Conservation (phyloP, 768 basidiomycete species). For the Mycena rosella region DNA sequence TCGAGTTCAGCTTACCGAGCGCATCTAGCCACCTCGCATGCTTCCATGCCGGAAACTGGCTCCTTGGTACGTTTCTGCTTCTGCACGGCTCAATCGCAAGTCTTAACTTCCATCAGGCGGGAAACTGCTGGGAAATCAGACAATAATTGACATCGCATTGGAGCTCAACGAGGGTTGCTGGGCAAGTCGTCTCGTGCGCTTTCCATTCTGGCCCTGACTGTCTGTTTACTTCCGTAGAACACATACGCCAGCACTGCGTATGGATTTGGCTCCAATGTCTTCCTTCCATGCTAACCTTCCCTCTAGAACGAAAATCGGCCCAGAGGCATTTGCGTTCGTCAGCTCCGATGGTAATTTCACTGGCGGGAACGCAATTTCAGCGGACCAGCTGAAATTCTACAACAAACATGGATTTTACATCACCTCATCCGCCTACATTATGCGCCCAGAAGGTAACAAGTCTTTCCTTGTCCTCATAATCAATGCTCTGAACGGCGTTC, state of each 20-base stretch:
- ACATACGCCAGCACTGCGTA: constrained; percentile 74
- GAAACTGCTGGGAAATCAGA: constrained; percentile 75
- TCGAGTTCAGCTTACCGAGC: too few species aligned
- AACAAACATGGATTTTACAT: too few species aligned
- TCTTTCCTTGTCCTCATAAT: neutral
- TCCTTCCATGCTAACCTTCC: neutral
- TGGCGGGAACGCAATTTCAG: too few species aligned
- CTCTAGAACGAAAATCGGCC: constrained; percentile 80
- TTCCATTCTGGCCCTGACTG: neutral
- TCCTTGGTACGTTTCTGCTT: constrained; percentile 55
- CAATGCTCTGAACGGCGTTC: neutral
- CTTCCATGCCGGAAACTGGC: too few species aligned
- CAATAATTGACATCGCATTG: constrained; percentile 73
- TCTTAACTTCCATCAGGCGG: constrained; percentile 49
- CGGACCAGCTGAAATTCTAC: too few species aligned
- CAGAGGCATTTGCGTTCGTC: constrained; percentile 79
- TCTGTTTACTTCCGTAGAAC: constrained; percentile 49
- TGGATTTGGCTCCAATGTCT: constrained; percentile 53
- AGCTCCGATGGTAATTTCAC: too few species aligned
- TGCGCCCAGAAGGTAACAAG: constrained; percentile 68
- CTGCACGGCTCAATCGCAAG: neutral
- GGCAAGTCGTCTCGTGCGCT: constrained; percentile 37
- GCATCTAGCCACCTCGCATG: too few species aligned
- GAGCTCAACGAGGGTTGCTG: too few species aligned
- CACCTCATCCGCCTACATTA: constrained; percentile 71